Base-by-base conservation (phyloP, 139 green algal species). In the Marvania coccoides region DNA sequence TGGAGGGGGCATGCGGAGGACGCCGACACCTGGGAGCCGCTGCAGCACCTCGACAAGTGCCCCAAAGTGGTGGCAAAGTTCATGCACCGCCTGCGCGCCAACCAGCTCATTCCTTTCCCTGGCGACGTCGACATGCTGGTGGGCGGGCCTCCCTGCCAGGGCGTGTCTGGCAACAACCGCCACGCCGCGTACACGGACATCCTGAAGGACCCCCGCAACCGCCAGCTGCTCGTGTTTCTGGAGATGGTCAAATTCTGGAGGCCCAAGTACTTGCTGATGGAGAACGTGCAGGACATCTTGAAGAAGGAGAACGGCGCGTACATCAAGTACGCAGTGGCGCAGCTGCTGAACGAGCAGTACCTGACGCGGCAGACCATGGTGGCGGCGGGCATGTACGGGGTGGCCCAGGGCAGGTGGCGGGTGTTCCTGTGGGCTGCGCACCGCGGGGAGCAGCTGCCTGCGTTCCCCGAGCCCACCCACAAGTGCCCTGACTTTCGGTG, bases 91-190 rank as follows among this genome's bases (percentile, higher is more conserved):
- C 14, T 68, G 13, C 42, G 42, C 23, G 42, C 13, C 7, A 3
- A 5, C 34, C 59, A 71, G 28, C 7, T 10, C 19, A 71, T 80
- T 6, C 78, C 77, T 4, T 58, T 76, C 47, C 74, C 77, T 4
- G 86, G 86, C 0, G 74, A 85, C 14, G 78, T 94, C 15, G 71
- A 86, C 47, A 33, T 94, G 37, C 64, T 94, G 15, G 83, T 80
- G 37, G 87, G 87, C 6, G 87, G 87, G 0, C 87, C 87, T 12
- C 87, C 87, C 23, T 94, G 87, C 80, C 87, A 94, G 68, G 85
- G 85, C 31, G 67, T 89, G 29, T 79, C 59, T 34, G 88, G 88
- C 19, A 77, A 91, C 30, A 95, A 95, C 69, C 71, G 78, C 10
- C 77, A 90, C 36, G 74, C 69, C 3, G 33, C 48, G 35, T 48